Base-by-base conservation (phyloP, 176 grass and related monocot genomes). In the Triticum dicoccoides region DNA sequence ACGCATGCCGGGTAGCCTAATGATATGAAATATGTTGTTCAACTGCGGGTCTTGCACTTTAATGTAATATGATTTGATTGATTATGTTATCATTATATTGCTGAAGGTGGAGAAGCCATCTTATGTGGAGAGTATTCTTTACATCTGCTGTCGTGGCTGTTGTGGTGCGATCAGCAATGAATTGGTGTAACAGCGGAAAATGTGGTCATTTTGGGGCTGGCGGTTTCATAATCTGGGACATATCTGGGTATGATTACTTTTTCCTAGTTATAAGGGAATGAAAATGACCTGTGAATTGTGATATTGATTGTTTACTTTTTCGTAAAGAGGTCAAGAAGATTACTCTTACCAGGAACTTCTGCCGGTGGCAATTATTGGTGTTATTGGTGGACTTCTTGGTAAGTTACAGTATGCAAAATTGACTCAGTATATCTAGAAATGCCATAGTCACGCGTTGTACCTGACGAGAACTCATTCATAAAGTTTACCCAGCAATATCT, bases 51-150 rank as follows among this genome's bases (percentile, higher is more conserved):
- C 32, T 84, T 80, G 34, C 29, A 73, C 30, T 64, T 33, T 3
- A 42, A 11, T 42, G 41, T 42, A 42, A 42, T 42, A 2, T 20
- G 15, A 87, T 67, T 76, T 81, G 9, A 87, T 79, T 39, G 23
- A 80, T 79, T 83, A 9, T 90, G 61, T 80, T 68, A 17, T 34
- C 24, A 24, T 73, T 87, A 14, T 94, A 25, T 84, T 82, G 33
- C 14, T 92, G 56, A 81, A 98, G 94, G 97, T 98, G 97, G 97
- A 92, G 97, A 92, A 98, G 97, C 51, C 97, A 98, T 84, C 91
- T 98, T 82, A 98, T 98, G 97, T 98, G 97, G 97, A 96, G 97
- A 91, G 97, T 98, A 80, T 98, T 98, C 87, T 98, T 98, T 90
- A 98, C 97, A 73, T 98, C 97, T 90, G 97, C 97, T 76, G 90